These are phyloP conservation scores for Polyporus tsugae DNA, from an alignment of 1,284 basidiomycete genomes.

Conservation along the genomic window DNA sequence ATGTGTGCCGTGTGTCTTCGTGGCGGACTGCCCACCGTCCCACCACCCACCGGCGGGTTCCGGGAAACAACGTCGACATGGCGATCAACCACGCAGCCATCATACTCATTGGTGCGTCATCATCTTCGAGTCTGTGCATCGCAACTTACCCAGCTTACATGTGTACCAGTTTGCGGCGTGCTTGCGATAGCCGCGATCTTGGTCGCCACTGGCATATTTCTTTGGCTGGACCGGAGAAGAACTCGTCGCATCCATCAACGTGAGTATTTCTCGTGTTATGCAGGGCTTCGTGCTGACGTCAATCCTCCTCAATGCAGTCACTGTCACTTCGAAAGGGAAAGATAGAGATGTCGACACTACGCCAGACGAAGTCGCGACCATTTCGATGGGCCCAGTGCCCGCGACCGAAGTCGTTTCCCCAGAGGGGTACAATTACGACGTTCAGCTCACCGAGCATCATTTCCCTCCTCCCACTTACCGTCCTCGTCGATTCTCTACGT, in stretches of 20 bases:
- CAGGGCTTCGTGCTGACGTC: background rate
- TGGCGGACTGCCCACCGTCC: background rate
- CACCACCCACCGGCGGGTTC: constrained; percentile 4
- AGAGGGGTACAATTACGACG: background rate
- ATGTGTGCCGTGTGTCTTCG: background rate
- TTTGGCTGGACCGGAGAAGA: constrained; percentile 4
- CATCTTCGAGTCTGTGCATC: background rate
- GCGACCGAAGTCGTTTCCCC: background rate
- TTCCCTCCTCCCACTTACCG: background rate
- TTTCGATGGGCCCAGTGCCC: background rate
- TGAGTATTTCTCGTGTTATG: background rate
- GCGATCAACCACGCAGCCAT: background rate
- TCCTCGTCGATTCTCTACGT: background rate
- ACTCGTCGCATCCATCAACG: background rate
- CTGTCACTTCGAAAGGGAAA: background rate
- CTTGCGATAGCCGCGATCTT: background rate
- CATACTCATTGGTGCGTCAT: background rate
- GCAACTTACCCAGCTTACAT: background rate
- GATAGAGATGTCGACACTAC: background rate
- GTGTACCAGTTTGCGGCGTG: background rate
- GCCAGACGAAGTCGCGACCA: background rate
- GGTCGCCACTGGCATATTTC: background rate
- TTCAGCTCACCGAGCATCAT: background rate
- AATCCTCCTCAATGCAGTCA: background rate
- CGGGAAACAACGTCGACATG: constrained; percentile 4